phyloP scores from a whole-genome alignment of 2,329 filamentous ascomycete genomes.

The Cadophora sp. region DNA sequence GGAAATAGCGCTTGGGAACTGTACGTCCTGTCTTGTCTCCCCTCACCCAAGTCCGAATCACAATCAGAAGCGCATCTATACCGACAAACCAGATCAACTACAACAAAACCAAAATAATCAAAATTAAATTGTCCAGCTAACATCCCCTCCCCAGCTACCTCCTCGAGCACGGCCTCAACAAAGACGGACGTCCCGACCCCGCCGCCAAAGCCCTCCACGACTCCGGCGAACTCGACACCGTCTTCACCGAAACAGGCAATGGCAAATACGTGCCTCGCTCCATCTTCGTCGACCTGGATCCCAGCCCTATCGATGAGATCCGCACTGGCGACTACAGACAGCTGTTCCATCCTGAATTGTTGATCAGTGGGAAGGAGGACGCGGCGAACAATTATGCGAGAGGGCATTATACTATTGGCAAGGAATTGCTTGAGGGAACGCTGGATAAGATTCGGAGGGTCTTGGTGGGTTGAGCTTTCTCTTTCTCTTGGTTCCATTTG shows the following conservation, averaged over 20 bases:
- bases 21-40: constrained; percentile 52
- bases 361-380: constrained; percentile 73
- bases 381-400: constrained; percentile 74
- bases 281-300: constrained; percentile 72
- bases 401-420: constrained; percentile 73
- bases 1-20: constrained; percentile 74
- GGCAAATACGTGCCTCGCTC: constrained; percentile 73
- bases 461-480: constrained; percentile 52
- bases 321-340: constrained; percentile 66
- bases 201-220: constrained; percentile 59
- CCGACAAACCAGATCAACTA: not conserved
- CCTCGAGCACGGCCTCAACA: constrained; percentile 68
- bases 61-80: no score
- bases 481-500: not conserved
- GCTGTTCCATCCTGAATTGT: constrained; percentile 69
- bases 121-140: constrained; percentile 17
- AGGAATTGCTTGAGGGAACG: constrained; percentile 69
- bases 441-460: constrained; percentile 70
- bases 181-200: constrained; percentile 64
- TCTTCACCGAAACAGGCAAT: constrained; percentile 68
- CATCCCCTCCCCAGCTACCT: constrained; percentile 57
- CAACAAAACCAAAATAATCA: not conserved
- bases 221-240: constrained; percentile 66
- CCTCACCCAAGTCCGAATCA: not conserved
- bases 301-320: constrained; percentile 72